These are phyloP conservation scores for Cytospora chrysosperma DNA, from an alignment of 2,329 filamentous ascomycete species.

Conservation along the genomic window DNA sequence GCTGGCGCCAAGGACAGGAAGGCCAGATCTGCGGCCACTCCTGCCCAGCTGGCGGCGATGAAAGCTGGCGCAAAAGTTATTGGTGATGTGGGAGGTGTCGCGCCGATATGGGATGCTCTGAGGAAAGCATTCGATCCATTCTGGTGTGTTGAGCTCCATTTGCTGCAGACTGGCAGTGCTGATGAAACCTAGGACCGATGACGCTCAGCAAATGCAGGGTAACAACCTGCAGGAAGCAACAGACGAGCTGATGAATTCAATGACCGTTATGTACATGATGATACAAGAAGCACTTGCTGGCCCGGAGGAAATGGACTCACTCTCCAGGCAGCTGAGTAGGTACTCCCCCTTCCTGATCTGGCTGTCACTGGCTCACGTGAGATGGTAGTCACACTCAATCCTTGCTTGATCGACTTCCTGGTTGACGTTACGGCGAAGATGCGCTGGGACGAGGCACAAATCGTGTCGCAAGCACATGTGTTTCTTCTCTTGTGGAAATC, in stretches of 20 bases:
- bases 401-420: conserved; percentile 69
- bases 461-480: conserved; percentile 62
- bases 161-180: neutral
- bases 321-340: conserved; percentile 52
- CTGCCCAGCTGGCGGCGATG: conserved; percentile 59
- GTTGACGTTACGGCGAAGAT: conserved; percentile 67
- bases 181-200: conserved; percentile 43
- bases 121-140: conserved; percentile 50
- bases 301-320: conserved; percentile 45
- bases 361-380: conserved; percentile 26
- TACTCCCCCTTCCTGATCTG: conserved; percentile 22
- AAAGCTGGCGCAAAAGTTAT: conserved; percentile 53
- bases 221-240: conserved; percentile 50
- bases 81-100: conserved; percentile 50
- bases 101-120: conserved; percentile 52
- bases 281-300: conserved; percentile 58
- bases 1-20: conserved; percentile 38
- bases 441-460: conserved; percentile 69
- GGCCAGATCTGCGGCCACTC: conserved; percentile 51
- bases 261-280: conserved; percentile 61
- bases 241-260: conserved; percentile 61
- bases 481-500: conserved; percentile 91
- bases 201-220: conserved; percentile 40
- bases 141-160: conserved; percentile 42
- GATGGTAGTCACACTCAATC: conserved; percentile 55